Evolutionary conservation across 805 yeast genomes (phyloP), one percentile per base, ranked within the genome.

Genomic region (Huiozyma sinensis): DNA sequence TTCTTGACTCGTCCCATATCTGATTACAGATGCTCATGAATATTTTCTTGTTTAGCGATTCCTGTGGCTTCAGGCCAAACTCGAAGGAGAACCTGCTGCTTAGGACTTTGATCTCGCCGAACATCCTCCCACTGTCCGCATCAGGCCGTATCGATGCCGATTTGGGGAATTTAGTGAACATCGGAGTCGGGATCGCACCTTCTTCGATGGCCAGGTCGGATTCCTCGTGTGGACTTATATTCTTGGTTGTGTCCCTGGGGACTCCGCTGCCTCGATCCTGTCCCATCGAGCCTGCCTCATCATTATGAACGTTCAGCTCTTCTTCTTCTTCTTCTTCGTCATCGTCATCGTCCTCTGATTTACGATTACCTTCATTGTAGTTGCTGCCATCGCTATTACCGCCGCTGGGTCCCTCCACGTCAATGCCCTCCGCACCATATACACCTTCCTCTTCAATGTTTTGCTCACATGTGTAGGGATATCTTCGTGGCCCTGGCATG

Each of bases 1-100:
- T 48, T 24, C 44, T 43, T 3, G 58, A 49, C 34, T 60, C 64
- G 40, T 56, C 57, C 64, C 64, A 61, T n/a, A 61, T 52, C 44
- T 57, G 58, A 44, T 56, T 58, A 46, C 65, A 61, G 13, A 60
- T 58, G 41, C 57, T 56, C 50, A 61, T 47, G 41, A 60, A 61
- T 55, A 58, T 54, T 42, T 56, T 61, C 46, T 59, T 58, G 46
- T 61, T 61, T 5, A 56, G 30, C n/a, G 34, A 42, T 7, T 45
- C 42, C 9, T 53, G 44, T 2, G 38, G 17, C 9, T 45, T 44
- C 13, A 40, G 39, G 7, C 55, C 51, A 41, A 60, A 53, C 17
- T 60, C 57, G 41, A 57, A 61, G 13, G 57, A 50, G 47, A 58
- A 61, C 12, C 46, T 51, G 36, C 58, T 54, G n/a, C 48, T 46